Evolutionary conservation across 768 basidiomycete species (phyloP).

Genomic region (Leucocoprinus sp.): DNA sequence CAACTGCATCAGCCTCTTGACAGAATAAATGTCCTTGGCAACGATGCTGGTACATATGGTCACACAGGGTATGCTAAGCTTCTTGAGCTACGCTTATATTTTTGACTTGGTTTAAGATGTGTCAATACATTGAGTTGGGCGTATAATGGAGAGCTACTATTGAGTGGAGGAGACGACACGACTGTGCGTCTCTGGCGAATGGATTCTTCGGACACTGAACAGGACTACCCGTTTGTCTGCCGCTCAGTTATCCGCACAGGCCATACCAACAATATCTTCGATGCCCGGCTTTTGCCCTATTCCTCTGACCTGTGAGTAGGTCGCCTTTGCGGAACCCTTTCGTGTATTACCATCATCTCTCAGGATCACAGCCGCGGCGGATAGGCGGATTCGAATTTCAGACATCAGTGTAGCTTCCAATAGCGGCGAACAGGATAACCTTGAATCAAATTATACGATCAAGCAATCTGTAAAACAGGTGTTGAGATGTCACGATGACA

Average conservation of each 20-base stretch:
- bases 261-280: constrained; percentile 82
- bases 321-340: not conserved
- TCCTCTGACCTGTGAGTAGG: constrained; percentile 65
- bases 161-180: constrained; percentile 70
- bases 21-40: constrained; percentile 67
- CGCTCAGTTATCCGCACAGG: constrained; percentile 68
- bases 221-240: constrained; percentile 59
- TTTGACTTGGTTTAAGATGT: constrained; percentile 35
- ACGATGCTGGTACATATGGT: constrained; percentile 35
- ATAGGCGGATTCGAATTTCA: constrained; percentile 70
- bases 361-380: constrained; percentile 69
- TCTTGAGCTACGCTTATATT: not conserved
- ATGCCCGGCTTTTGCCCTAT: constrained; percentile 68
- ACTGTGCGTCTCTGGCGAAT: constrained; percentile 78
- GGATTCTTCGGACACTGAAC: constrained; percentile 32
- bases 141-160: constrained; percentile 49
- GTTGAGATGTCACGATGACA: constrained; percentile 60
- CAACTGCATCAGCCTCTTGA: constrained; percentile 35
- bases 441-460: constrained; percentile 38
- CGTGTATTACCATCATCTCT: not conserved
- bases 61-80: constrained; percentile 54
- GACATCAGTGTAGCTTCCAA: constrained; percentile 45
- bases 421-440: constrained; percentile 27
- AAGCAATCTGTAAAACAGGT: constrained; percentile 42
- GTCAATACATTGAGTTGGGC: constrained; percentile 78